Evolutionary conservation across 495 filamentous ascomycete genomes (phyloP), one percentile per base, ranked within the genome.

Genomic region (Amniculicola lignicola): DNA sequence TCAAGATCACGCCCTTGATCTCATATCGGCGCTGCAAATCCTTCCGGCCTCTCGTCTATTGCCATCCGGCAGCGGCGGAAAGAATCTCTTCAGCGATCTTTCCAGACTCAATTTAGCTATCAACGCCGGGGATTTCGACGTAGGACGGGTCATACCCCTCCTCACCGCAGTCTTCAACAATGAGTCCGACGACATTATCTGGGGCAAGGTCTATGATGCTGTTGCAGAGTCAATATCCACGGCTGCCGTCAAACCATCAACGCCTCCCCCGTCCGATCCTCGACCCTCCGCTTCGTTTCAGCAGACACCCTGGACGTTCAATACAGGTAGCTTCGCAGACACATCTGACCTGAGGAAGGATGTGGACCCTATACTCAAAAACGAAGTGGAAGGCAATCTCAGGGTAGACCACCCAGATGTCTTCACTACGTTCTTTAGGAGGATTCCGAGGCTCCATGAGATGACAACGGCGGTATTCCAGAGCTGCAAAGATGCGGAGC

Each of bases 241-340:
- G 12, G 33, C 31, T n/a, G 54, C 36, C 35, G 25, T 28, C 44
- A 37, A 40, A 45, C 44, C 45, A 28, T 50, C 54, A 15, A 59
- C 55, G 22, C 55, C 55, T 52, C 55, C 55, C 4, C 47, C 47
- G 7, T 53, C 39, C 9, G 48, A 22, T n/a, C 39, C 48, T 52
- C 47, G 37, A 25, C 47, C 27, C 38, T 52, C 48, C 39, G 15
- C 55, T 7, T 59, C 55, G n/a, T 59, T 59, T 53, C 53, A 57
- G 44, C 55, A 59, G 55, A 59, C 55, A 48, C 55, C 55, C 38
- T 52, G 18, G 39, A 37, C 47, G 18, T 59, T 52, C 55, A 52
- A 53, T 24, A 52, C 47, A 24, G 55, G 55, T 21, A 59, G 55
- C 23, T 59, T 59, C 35, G 39, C 38, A 19, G 48, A 59, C 55